phyloP scores from a whole-genome alignment of 305 asterid species.

The Fraxinus ornus region DNA sequence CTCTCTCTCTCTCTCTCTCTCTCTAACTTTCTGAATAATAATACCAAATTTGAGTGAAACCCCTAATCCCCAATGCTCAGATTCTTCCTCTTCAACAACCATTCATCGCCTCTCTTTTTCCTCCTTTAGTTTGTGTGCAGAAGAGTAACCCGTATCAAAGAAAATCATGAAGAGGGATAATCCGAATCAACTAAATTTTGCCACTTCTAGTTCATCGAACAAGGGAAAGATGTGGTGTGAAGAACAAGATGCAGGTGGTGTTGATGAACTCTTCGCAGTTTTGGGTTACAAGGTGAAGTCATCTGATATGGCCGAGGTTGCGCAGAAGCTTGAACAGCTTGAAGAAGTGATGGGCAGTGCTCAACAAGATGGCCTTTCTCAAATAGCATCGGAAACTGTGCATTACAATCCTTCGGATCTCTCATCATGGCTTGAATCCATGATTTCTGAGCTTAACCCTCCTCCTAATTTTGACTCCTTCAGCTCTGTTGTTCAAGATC shows the following conservation, averaged over 20 bases:
- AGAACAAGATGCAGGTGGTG: conserved; percentile 46
- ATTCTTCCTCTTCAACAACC: conserved; percentile 26
- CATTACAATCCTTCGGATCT: conserved; percentile 89
- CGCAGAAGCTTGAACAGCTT: conserved; percentile 65
- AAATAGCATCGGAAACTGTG: conserved; percentile 51
- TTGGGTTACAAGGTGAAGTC: conserved; percentile 63
- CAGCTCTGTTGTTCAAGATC: conserved; percentile 23
- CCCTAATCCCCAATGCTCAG: conserved; percentile 42
- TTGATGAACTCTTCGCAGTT: conserved; percentile 61
- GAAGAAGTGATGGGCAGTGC: conserved; percentile 52
- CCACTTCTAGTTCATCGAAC: conserved; percentile 34
- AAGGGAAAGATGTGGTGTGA: conserved; percentile 59
- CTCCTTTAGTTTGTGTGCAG: conserved; percentile 1
- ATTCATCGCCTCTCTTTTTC: conserved; percentile 16
- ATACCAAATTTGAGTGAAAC: conserved; percentile 23
- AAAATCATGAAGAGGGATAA: conserved; percentile 35
- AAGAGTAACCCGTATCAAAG: background rate
- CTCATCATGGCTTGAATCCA: conserved; percentile 71
- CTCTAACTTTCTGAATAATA: conserved; percentile 18
- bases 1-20: background rate
- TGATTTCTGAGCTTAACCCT: conserved; percentile 64
- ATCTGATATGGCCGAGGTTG: conserved; percentile 69
- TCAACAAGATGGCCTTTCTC: conserved; percentile 45
- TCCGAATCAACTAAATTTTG: conserved; percentile 27
- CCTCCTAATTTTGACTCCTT: conserved; percentile 34